Conservation (phyloP, 2,329 filamentous ascomycete genomes). For the Hypoxylon sp. region DNA sequence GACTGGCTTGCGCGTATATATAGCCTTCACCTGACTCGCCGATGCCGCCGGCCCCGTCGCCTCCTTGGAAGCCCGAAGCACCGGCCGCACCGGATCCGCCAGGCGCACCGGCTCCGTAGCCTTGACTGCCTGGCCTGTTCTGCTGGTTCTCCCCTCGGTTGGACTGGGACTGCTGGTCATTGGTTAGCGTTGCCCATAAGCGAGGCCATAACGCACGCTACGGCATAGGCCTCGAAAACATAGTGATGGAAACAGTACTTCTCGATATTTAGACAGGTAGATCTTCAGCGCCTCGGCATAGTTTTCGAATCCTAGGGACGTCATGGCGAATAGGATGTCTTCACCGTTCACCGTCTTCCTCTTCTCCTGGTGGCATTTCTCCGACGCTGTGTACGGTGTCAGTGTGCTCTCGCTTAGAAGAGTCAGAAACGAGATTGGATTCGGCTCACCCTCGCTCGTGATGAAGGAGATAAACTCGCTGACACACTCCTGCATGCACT, state of each 20-base stretch:
- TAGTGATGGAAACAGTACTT: conserved; percentile 68
- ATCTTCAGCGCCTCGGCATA: conserved; percentile 98
- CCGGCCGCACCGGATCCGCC: conserved; percentile 51
- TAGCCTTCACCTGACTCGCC: conserved; percentile 57
- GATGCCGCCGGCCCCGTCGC: conserved; percentile 54
- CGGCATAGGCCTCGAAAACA: conserved; percentile 12
- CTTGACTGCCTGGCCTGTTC: conserved; percentile 61
- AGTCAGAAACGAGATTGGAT: conserved; percentile 1
- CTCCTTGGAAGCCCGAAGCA: conserved; percentile 54
- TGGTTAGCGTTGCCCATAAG: conserved; percentile 41
- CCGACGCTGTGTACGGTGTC: conserved; percentile 73
- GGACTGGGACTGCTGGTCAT: conserved; percentile 75
- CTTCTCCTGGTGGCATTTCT: conserved; percentile 99
- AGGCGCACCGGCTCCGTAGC: conserved; percentile 55
- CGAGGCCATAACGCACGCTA: conserved; percentile 6
- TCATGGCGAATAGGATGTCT: conserved; percentile 99
- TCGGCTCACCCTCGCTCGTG: conserved; percentile 89
- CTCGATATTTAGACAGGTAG: conserved; percentile 95
- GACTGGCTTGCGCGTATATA: conserved; percentile 62
- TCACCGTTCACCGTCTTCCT: conserved; percentile 99
- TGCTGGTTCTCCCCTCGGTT: conserved; percentile 68
- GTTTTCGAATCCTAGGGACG: conserved; percentile 97
- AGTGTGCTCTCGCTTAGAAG: conserved; percentile 28
- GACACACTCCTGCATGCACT: conserved; percentile 99
- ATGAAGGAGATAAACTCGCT: conserved; percentile 99